A percentile compares a stretch with the other conserved stretches of the same genome.
These are phyloP conservation scores for Heritiera fomes DNA, from an alignment of 345 rosid genomes.

Conservation along the genomic window DNA sequence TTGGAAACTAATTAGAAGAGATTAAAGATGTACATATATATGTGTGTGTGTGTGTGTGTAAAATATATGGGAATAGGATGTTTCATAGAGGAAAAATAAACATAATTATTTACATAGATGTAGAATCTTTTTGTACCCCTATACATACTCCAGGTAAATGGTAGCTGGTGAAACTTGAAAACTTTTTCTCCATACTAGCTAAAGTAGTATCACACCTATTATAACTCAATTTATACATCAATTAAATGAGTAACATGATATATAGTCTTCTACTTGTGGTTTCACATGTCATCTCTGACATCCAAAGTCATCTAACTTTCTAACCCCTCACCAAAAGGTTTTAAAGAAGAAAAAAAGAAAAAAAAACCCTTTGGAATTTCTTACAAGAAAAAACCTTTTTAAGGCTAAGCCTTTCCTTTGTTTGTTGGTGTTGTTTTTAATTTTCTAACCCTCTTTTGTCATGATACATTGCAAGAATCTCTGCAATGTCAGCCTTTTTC, in stretches of 20 bases:
- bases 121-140: not conserved
- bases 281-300: constrained; percentile 26
- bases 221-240: not conserved
- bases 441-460: not conserved
- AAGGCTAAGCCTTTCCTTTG: not conserved
- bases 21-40: not conserved
- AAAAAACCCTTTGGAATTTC: not conserved
- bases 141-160: not conserved
- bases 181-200: not conserved
- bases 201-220: not conserved
- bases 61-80: too few relatives aligned
- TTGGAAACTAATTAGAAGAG: not conserved
- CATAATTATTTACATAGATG: not conserved
- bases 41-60: too few relatives aligned
- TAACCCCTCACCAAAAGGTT: not conserved
- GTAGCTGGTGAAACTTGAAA: not conserved
- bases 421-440: not conserved
- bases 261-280: not conserved
- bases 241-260: not conserved
- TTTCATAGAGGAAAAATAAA: not conserved
- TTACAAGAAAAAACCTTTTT: not conserved
- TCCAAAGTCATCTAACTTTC: constrained; percentile 25
- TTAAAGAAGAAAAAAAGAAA: not conserved
- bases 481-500: constrained; percentile 29
- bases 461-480: constrained; percentile 36